A percentile compares a stretch with the other conserved stretches of the same genome.
These are phyloP conservation scores for Naematelia aurantialba DNA, from an alignment of 768 basidiomycete species.

Conservation along the genomic window DNA sequence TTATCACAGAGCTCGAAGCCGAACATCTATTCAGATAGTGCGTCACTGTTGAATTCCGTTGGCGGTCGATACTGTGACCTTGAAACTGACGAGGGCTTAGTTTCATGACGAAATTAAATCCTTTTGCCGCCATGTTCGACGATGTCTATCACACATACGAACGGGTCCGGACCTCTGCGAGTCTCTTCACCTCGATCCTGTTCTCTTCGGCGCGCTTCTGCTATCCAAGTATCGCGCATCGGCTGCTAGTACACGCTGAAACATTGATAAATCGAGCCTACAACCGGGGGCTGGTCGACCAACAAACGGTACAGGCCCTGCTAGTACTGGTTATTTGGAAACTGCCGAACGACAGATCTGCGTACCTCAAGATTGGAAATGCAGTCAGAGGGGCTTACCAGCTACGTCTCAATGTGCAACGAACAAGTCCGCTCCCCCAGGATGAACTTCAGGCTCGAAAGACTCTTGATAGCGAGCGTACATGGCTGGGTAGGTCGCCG, in stretches of 20 bases:
- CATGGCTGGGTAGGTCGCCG: conserved; percentile 16
- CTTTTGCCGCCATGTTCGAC: too few relatives aligned
- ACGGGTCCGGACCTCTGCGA: not conserved
- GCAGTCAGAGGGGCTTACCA: conserved; percentile 14
- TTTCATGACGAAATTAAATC: too few relatives aligned
- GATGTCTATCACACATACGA: not conserved
- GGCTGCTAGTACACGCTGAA: conserved; percentile 14
- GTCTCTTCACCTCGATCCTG: not conserved
- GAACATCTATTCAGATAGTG: not conserved
- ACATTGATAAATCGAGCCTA: conserved; percentile 12
- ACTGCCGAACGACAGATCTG: conserved; percentile 13
- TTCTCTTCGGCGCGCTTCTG: conserved; percentile 11
- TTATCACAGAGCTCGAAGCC: not conserved
- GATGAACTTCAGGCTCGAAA: conserved; percentile 9
- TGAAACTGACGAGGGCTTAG: too few relatives aligned
- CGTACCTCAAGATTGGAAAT: conserved; percentile 23
- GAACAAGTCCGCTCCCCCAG: not conserved
- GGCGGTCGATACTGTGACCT: too few relatives aligned
- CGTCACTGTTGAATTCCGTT: too few relatives aligned
- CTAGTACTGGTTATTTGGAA: conserved; percentile 23
- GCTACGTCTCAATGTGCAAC: not conserved
- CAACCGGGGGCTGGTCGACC: conserved; percentile 5
- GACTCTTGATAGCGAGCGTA: conserved; percentile 14
- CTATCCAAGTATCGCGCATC: not conserved
- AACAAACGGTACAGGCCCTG: conserved; percentile 13